Base-by-base conservation (phyloP, 169 alveolate genomes). In the Plasmodium fragile region DNA sequence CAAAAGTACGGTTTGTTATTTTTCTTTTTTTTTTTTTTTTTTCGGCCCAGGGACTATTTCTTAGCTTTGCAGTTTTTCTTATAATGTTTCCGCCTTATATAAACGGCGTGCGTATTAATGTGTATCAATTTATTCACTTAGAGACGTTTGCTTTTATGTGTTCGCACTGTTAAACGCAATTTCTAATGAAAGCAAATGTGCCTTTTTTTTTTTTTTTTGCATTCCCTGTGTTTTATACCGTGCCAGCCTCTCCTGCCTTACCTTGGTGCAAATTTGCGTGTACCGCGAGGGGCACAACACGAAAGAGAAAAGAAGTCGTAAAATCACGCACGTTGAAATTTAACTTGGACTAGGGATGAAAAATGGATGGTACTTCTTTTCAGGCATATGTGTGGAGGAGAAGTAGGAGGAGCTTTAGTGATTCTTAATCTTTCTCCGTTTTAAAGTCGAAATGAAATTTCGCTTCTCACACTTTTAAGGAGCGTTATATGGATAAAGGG, bases 191-290 rank as follows among this genome's bases (percentile, higher is more conserved):
- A n/a, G 83, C 6, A 78, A 78, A 11, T 30, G 30, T 22, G 45
- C 30, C 55, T 78, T 43, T 77, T 1, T 78, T 78, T 78, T 30
- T 78, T 78, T 78, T 78, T 43, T 30, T 78, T 78, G 25, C 53
- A 18, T 65, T 65, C 53, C 22, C 55, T 41, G n/a, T 78, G 25
- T 30, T 30, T 78, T 78, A 41, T 78, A 7, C 53, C 18, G 25
- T 30, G 34, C 53, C 32, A 36, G 45, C 69, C 32, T 49, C 43
- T 78, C 16, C 1, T 36, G 1, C 11, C 83, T 2, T 41, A 41
- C 41, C 52, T 81, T 52, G 6, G 79, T 28, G 5, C 36, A 65
- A 65, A 65, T 36, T 65, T 65, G 2, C 39, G 16, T 65, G 36
- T 65, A 65, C 75, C 36, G 30, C n/a, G 36, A 22, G 75, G 59